Base-by-base conservation (phyloP, 2,329 filamentous ascomycete genomes). In the Teratosphaeriaceae sp. region DNA sequence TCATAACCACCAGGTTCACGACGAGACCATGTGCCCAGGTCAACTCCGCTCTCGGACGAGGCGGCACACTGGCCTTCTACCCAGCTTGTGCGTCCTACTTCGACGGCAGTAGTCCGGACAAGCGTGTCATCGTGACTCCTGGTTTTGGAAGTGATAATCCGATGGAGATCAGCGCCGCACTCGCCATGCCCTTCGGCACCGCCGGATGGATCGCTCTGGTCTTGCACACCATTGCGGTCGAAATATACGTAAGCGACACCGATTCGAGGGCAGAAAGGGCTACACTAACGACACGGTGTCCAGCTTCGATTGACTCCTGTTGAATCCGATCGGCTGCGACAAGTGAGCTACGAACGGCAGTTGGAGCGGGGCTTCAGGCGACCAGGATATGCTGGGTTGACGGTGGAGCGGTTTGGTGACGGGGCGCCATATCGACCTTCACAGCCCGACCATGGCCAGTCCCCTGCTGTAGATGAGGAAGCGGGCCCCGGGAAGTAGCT, bases 291-390 rank as follows among this genome's bases (percentile, higher is more conserved):
- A 33, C 21, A 6, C 8, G 5, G 6, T 36, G 8, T 11, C 3
- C 15, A 48, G 42, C 38, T 60, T 78, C 21, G 57, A 2, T 56
- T 78, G 18, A 82, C 78, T 0, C 75, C 76, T 0, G 65, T 57
- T 8, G 78, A 82, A 52, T 63, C 64, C 1, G 65, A 78, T 29
- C 64, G 78, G 5, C 58, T 82, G 38, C 67, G 77, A 8, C 65
- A 68, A 15, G 66, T 80, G 1, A 76, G 72, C 5, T 78, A 76
- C 50, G 69, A 77, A 53, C 65, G 70, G 30, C 78, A 82, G 51
- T 48, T 78, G 5, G 74, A 74, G 47, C 69, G 72, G 3, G 76
- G 77, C 0, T 69, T 73, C 59, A 65, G 57, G 31, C 63, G 67
- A 13, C 70, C 76, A 0, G 74, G 71, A 0, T 65, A 65, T 18